Percentiles rank a stretch among this genome's conserved stretches.
Evolutionary conservation across 139 green algal genomes (phyloP).

Genomic region (Coelastrella sp.): DNA sequence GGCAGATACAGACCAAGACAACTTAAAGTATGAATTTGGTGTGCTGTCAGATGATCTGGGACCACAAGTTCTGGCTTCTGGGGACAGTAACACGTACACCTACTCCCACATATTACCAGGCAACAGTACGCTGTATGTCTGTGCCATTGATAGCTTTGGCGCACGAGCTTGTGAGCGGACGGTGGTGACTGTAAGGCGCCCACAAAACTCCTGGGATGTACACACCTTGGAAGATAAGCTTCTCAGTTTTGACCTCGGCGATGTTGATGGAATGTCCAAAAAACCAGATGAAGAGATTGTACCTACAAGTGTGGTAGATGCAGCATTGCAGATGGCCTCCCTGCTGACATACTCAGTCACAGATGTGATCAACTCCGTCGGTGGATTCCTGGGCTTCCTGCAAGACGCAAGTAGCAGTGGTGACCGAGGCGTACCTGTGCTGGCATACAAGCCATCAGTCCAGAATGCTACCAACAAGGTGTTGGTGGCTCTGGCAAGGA

Average conservation of each 20-base stretch:
- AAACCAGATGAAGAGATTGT: neutral
- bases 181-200: neutral
- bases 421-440: too few species aligned
- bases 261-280: neutral
- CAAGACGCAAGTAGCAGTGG: neutral
- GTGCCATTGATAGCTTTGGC: slow-evolving; percentile 14
- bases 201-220: neutral
- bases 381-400: neutral
- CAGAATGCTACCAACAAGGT: slow-evolving; percentile 17
- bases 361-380: neutral
- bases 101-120: neutral
- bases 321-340: slow-evolving; percentile 3
- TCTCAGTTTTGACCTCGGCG: neutral
- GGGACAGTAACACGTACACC: neutral
- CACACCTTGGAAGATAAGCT: neutral
- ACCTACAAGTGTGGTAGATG: neutral
- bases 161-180: neutral
- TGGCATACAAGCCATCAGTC: neutral
- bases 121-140: slow-evolving; percentile 3
- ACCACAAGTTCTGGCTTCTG: neutral
- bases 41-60: neutral
- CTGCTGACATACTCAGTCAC: slow-evolving; percentile 21
- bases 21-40: slow-evolving; percentile 10
- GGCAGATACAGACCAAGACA: slow-evolving; percentile 11
- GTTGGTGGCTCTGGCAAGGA: neutral